Evolutionary conservation across 495 filamentous ascomycete genomes (phyloP).

Genomic region (Penicillium coffeae): DNA sequence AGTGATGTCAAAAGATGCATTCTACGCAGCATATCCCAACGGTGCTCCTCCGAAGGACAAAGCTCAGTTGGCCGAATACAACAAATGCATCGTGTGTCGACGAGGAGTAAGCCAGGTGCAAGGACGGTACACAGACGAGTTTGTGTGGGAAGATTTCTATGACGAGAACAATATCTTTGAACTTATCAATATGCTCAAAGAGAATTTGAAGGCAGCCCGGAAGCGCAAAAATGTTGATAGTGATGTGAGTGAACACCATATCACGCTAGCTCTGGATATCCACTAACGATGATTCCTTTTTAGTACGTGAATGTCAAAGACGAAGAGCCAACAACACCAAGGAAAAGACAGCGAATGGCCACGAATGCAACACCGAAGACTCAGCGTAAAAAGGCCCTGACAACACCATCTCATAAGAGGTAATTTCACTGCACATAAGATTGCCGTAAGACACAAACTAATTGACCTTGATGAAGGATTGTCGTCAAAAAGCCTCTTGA

Average conservation of each 20-base stretch:
- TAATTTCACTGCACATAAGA: too few species aligned
- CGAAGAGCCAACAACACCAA: constrained; percentile 53
- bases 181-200: constrained; percentile 62
- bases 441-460: too few species aligned
- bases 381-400: constrained; percentile 49
- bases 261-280: not conserved
- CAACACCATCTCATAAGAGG: constrained; percentile 71
- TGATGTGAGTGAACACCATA: constrained; percentile 37
- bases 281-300: constrained; percentile 7
- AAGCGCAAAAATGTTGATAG: constrained; percentile 44
- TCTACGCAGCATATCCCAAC: constrained; percentile 63
- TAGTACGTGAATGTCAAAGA: constrained; percentile 42
- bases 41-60: constrained; percentile 72
- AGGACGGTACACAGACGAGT: constrained; percentile 88
- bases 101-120: constrained; percentile 84
- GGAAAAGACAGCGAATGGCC: constrained; percentile 52
- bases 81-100: constrained; percentile 88
- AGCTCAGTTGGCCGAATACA: constrained; percentile 56
- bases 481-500: constrained; percentile 87
- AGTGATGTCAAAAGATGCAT: constrained; percentile 68
- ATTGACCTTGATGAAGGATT: too few species aligned
- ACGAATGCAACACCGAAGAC: constrained; percentile 57
- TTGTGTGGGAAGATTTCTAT: constrained; percentile 84
- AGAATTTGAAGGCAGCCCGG: constrained; percentile 56
- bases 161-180: constrained; percentile 57